These are phyloP conservation scores for Multifurca ochricompacta DNA, from an alignment of 768 basidiomycete species.

Conservation along the genomic window DNA sequence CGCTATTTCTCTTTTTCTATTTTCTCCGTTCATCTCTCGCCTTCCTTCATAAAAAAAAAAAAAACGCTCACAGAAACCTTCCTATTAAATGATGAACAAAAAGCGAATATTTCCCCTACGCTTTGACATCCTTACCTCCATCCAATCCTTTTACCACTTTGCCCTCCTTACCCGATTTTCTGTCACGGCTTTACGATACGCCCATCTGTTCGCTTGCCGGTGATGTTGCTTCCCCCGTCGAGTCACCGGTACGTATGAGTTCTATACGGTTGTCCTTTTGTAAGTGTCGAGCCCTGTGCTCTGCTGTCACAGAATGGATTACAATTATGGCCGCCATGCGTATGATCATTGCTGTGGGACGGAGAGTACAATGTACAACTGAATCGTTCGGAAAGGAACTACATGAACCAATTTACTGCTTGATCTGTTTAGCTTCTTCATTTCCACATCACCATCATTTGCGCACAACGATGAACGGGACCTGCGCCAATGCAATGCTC, in stretches of 20 bases:
- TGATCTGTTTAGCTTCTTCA: background rate
- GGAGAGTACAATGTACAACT: background rate
- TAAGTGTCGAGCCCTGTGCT: conserved; percentile 1
- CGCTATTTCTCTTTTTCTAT: conserved; percentile 1
- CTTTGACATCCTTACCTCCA: conserved; percentile 7
- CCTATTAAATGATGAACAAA: conserved; percentile 1
- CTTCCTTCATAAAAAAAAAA: conserved; percentile 8
- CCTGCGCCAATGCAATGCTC: conserved; percentile 33
- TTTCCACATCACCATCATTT: conserved; percentile 34
- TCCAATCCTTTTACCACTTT: conserved; percentile 18
- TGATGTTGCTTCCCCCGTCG: background rate
- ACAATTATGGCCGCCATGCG: conserved; percentile 15
- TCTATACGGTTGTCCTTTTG: conserved; percentile 10
- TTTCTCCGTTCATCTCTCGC: background rate
- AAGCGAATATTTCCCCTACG: conserved; percentile 4
- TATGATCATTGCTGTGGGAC: background rate
- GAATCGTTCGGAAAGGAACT: background rate
- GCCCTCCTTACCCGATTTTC: conserved; percentile 21
- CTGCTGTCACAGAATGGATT: conserved; percentile 9
- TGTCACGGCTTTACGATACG: conserved; percentile 14
- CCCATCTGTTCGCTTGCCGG: background rate
- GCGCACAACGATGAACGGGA: conserved; percentile 75
- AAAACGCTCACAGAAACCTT: background rate
- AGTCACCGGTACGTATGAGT: conserved; percentile 6
- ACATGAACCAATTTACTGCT: conserved; percentile 8